Evolutionary conservation across 371 early-diverging fungal genomes (phyloP), one percentile per base, ranked within the genome.

Genomic region (Mortierella sp.): DNA sequence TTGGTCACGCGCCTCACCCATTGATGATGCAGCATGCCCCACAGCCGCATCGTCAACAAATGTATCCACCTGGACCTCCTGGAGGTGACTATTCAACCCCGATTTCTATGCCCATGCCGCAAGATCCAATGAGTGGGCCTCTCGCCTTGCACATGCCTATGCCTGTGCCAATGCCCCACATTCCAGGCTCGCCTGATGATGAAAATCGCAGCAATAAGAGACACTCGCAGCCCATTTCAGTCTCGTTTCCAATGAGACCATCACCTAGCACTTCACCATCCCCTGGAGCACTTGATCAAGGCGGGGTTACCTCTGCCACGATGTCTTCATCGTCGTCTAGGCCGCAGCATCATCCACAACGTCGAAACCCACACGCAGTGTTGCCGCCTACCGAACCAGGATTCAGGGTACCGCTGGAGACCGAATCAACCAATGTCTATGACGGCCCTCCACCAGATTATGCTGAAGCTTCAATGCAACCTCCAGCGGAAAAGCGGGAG

Each of bases 381-480:
- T 6, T 79, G 28, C 68, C 79, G 17, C 68, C 68, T 5, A 51
- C 62, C 6, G 72, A 72, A 15, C 68, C 78, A 0, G 76, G 71
- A 13, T 70, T 76, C 60, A 45, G 64, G 5, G 47, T 68, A 29
- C 68, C 72, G 47, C 60, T 53, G 13, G 69, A 57, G 1, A 56
- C 35, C 1, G 64, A 59, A 5, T 28, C 65, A 7, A 34, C 45
- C 9, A 22, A 19, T 9, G 61, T 22, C 22, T 79, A 79, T 42
- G 80, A 79, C 59, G 80, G 80, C 0, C 80, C 80, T 1, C 80
- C 80, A 4, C 80, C 80, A 3, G 80, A 74, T 23, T 79, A 79
- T 64, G 80, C 70, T 0, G 80, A 79, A 28, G 70, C 70, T 0
- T 53, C 74, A 0, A 79, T 79, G 80, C 61, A 43, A 23, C 70